Conservation (phyloP, 306 rosid genomes). For the Rubus idaeus region DNA sequence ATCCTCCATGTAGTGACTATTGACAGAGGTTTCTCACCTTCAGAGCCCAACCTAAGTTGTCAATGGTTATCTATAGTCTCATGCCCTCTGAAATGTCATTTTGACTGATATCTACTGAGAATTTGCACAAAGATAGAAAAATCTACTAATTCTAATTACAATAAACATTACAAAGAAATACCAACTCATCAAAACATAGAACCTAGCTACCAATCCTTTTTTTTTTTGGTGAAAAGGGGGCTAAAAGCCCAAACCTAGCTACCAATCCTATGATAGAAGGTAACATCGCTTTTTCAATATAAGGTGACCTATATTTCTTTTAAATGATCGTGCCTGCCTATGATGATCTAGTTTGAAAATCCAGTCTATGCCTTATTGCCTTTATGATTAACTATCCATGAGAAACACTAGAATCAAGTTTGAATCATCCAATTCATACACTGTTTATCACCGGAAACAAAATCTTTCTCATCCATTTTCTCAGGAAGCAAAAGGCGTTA, state of each 20-base stretch:
- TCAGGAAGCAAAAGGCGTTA: constrained; percentile 9
- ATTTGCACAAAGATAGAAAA: neutral
- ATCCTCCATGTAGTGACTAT: neutral
- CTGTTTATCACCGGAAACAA: neutral
- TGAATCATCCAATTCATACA: neutral
- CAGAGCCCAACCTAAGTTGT: neutral
- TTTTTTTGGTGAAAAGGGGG: no score
- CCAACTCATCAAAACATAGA: neutral
- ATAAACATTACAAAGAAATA: neutral
- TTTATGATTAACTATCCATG: no score
- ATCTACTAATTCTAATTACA: neutral
- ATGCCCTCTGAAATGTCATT: neutral
- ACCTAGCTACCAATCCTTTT: no score
- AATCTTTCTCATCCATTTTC: neutral
- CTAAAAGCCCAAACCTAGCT: no score
- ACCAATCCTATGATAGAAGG: no score
- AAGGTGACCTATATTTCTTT: no score
- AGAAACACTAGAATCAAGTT: neutral
- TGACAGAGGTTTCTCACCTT: neutral
- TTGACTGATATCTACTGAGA: neutral
- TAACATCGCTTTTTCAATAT: no score
- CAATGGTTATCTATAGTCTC: neutral
- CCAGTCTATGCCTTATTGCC: no score
- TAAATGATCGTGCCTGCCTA: no score
- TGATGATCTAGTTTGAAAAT: no score